Evolutionary conservation across 2,329 filamentous ascomycete species (phyloP), one percentile per base, ranked within the genome.

Genomic region (Neofusicoccum ribis): DNA sequence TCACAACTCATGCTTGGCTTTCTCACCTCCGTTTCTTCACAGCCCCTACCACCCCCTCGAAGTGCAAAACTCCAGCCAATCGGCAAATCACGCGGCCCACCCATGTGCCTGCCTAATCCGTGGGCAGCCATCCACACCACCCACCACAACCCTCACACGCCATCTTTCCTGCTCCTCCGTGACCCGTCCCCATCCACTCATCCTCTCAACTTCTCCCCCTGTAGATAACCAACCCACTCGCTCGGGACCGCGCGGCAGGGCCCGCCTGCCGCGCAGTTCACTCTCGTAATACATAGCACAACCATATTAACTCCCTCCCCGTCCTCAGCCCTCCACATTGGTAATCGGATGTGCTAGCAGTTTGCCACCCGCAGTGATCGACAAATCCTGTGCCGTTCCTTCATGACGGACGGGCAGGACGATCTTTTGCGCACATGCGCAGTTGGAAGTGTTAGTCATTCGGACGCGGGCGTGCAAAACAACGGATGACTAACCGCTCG

Each of bases 201-300:
- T 15, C 8, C 9, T 17, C 39, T 31, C 23, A 27, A 12, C 23
- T 15, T 15, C 3, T 44, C 39, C n/a, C 54, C 54, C 54, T 46
- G 39, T 17, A 59, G 12, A 17, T 46, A 34, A n/a, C 27, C 54
- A 20, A 59, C 15, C 54, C 54, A 56, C 37, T 20, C 52, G 7
- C 36, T 59, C 39, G 54, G 54, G 39, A 27, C 39, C 27, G 14
- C 54, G 54, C 54, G 54, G 54, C 54, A 59, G 14, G 23, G 39
- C 54, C 54, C 39, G 54, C 39, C 27, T 7, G 5, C 27, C 27
- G 27, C 27, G 6, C 27, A 31, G 27, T 31, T 31, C 27, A 5
- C 27, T 31, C 27, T 31, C 27, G 27, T 7, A 31, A 31, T 31
- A 31, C 27, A 31, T 31, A 7, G 5, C 6, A 31, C 27, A 31